phyloP scores from a whole-genome alignment of 1,284 basidiomycete genomes.

The Trametes sp. region DNA sequence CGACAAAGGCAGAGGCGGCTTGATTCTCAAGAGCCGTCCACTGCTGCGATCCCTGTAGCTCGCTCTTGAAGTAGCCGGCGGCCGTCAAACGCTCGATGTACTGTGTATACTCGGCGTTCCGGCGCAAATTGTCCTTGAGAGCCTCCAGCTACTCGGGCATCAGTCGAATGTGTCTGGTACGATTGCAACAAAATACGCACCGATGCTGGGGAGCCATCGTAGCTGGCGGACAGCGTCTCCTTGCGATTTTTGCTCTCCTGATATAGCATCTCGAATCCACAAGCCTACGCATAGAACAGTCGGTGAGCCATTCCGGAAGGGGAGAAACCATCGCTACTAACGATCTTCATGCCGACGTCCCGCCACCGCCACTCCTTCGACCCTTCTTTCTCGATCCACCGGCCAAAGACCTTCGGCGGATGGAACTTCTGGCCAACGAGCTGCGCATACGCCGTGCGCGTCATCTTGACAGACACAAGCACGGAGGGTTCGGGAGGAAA shows the following conservation, averaged over 20 bases:
- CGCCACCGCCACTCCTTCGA: conserved; percentile 75
- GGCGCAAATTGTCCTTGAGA: conserved; percentile 68
- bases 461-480: conserved; percentile 75
- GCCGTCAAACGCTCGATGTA: conserved; percentile 73
- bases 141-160: conserved; percentile 56
- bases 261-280: conserved; percentile 95
- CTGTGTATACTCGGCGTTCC: conserved; percentile 67
- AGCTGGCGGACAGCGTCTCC: conserved; percentile 45
- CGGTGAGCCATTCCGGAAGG: neutral
- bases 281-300: conserved; percentile 59
- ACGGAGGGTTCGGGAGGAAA: conserved; percentile 80
- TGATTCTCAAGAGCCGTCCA: conserved; percentile 80
- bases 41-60: conserved; percentile 75
- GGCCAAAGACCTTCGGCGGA: conserved; percentile 89
- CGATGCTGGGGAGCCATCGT: conserved; percentile 51
- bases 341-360: conserved; percentile 92
- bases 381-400: conserved; percentile 70
- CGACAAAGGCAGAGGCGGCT: conserved; percentile 74
- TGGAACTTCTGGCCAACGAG: conserved; percentile 90
- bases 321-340: conserved; percentile 44
- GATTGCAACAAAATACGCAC: conserved; percentile 46
- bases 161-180: neutral
- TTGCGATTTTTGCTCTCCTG: conserved; percentile 74
- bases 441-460: conserved; percentile 92
- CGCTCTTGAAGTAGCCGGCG: conserved; percentile 78